A percentile compares a stretch with the other conserved stretches of the same genome.
Conservation (phyloP, 2,329 filamentous ascomycete genomes). For the Botrytis medusae region DNA sequence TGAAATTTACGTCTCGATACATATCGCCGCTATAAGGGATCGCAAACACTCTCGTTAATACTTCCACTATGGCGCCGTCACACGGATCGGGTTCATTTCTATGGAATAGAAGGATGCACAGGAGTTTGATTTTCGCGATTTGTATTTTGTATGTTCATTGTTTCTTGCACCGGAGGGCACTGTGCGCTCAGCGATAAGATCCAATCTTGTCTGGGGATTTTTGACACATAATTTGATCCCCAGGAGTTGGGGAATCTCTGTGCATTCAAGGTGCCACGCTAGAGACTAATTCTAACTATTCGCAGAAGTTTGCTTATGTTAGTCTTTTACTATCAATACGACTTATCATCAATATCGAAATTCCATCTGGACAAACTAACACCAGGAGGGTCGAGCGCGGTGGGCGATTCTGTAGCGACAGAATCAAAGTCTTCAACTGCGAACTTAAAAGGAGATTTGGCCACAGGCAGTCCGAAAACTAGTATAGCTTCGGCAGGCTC, state of each 20-base stretch:
- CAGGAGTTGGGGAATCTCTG: background rate
- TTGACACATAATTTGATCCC: background rate
- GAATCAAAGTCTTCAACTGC: background rate
- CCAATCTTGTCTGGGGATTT: background rate
- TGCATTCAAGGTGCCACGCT: background rate
- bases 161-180: background rate
- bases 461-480: too few relatives aligned
- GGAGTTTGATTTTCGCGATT: slow-evolving; percentile 12
- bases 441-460: too few relatives aligned
- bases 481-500: background rate
- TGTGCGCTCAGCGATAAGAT: slow-evolving; percentile 7
- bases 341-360: slow-evolving; percentile 10
- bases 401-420: background rate
- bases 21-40: background rate
- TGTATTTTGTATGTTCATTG: slow-evolving; percentile 13
- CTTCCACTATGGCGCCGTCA: background rate
- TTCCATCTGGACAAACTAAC: slow-evolving; percentile 7
- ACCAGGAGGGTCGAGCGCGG: background rate
- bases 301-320: slow-evolving; percentile 6
- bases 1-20: background rate
- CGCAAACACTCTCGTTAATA: background rate
- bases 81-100: background rate
- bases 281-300: background rate
- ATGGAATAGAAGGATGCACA: slow-evolving; percentile 15
- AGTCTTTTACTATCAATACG: slow-evolving; percentile 3